Conservation (phyloP, 2,329 filamentous ascomycete genomes). For the Ramularia collo-cygni region DNA sequence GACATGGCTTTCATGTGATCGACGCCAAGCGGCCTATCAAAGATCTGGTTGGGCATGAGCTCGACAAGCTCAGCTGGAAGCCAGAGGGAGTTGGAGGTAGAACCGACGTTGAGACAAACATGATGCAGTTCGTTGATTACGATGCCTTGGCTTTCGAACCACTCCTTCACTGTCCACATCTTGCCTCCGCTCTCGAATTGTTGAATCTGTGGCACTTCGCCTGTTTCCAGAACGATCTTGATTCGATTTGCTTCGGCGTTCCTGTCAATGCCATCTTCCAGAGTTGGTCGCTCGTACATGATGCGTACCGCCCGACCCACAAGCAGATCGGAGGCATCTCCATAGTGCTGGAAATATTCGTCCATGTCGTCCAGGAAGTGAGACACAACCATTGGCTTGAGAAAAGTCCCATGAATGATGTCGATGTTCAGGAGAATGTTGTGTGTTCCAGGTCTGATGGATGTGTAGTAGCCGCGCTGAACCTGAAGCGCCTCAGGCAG, state of each 20-base stretch:
- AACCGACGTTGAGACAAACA: too few species aligned
- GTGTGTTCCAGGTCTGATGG: slow-evolving; percentile 2
- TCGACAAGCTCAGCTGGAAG: too few species aligned
- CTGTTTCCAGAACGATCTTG: slow-evolving; percentile 1
- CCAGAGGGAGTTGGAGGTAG: too few species aligned
- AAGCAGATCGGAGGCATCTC: not conserved
- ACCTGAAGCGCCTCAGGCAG: too few species aligned
- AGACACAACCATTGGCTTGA: not conserved
- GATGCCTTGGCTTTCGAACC: too few species aligned
- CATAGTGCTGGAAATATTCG: not conserved
- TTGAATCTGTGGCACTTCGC: not conserved
- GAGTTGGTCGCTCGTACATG: slow-evolving; percentile 2
- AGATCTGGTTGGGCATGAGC: too few species aligned
- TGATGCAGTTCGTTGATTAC: too few species aligned
- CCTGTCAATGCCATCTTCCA: not conserved
- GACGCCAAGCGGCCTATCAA: too few species aligned
- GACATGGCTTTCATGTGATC: too few species aligned
- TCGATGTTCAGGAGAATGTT: slow-evolving; percentile 14
- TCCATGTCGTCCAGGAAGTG: not conserved
- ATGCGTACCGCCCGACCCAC: slow-evolving; percentile 1
- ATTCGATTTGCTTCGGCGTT: not conserved
- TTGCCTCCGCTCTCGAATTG: not conserved
- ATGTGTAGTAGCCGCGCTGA: not conserved
- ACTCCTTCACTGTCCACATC: too few species aligned
- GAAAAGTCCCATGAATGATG: slow-evolving; percentile 10